phyloP scores from a whole-genome alignment of 441 rosid species.

The Gossypium lobatum region DNA sequence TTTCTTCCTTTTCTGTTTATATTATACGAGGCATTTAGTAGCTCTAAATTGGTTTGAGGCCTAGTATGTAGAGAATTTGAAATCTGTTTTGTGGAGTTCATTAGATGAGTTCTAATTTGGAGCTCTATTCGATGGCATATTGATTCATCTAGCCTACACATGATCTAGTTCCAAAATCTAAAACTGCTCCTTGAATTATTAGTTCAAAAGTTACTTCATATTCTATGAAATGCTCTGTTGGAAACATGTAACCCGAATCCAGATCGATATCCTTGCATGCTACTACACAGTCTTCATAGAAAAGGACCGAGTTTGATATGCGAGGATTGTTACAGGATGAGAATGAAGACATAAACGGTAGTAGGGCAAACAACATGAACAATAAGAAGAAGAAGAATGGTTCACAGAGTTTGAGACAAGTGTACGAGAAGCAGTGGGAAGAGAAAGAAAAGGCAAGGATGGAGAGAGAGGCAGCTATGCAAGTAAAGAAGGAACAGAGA shows the following conservation, averaged over 20 bases:
- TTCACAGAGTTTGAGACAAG: conserved; percentile 33
- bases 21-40: not conserved
- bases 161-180: not conserved
- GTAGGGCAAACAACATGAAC: conserved; percentile 24
- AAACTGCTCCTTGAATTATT: not conserved
- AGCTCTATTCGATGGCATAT: not conserved
- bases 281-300: not conserved
- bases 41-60: not conserved
- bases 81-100: not conserved
- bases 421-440: conserved; percentile 62
- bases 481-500: conserved; percentile 63
- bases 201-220: not conserved
- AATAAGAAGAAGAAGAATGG: conserved; percentile 27
- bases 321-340: conserved; percentile 21
- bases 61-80: not conserved
- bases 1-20: not conserved
- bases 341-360: conserved; percentile 26
- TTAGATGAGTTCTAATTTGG: not conserved
- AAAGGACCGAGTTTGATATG: not conserved
- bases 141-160: not conserved
- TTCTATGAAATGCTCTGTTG: not conserved
- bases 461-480: conserved; percentile 59
- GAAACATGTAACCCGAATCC: not conserved
- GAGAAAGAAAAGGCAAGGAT: conserved; percentile 64
- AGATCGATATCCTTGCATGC: not conserved